phyloP scores from a whole-genome alignment of 148 eudicot species.

The Rhododendron kiyosumense region DNA sequence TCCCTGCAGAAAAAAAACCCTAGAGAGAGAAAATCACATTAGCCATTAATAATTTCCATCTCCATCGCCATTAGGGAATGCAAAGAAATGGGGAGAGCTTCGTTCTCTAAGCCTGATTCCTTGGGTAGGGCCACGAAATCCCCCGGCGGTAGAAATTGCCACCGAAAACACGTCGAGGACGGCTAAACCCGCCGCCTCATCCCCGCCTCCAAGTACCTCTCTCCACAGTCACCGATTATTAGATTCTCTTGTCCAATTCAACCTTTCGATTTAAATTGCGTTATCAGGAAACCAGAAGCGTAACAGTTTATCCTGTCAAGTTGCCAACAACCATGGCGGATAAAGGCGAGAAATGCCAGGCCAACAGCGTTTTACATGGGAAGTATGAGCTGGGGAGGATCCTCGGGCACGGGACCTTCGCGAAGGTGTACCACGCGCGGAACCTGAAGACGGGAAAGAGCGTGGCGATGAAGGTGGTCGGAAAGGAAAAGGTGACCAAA shows the following conservation, averaged over 20 bases:
- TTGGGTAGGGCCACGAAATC: slow-evolving; percentile 21
- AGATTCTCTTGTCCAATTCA: neutral
- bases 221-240: neutral
- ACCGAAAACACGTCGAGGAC: slow-evolving; percentile 81
- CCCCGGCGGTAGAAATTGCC: slow-evolving; percentile 49
- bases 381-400: slow-evolving; percentile 67
- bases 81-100: slow-evolving; percentile 53
- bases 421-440: slow-evolving; percentile 65
- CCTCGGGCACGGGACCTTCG: slow-evolving; percentile 76
- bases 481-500: slow-evolving; percentile 60
- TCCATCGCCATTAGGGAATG: slow-evolving; percentile 34
- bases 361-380: slow-evolving; percentile 41
- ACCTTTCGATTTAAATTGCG: no score
- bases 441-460: slow-evolving; percentile 48
- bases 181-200: slow-evolving; percentile 28
- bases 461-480: slow-evolving; percentile 78
- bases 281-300: no score
- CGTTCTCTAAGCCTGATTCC: slow-evolving; percentile 27
- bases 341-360: slow-evolving; percentile 7
- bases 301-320: neutral
- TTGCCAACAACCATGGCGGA: slow-evolving; percentile 5
- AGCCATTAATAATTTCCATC: neutral
- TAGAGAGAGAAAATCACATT: neutral
- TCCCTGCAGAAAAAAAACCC: neutral
- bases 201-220: neutral